Percentiles rank a stretch among this genome's conserved stretches.
phyloP scores from a whole-genome alignment of 139 green algal species.

The Chlamydomonas sphaeroides region DNA sequence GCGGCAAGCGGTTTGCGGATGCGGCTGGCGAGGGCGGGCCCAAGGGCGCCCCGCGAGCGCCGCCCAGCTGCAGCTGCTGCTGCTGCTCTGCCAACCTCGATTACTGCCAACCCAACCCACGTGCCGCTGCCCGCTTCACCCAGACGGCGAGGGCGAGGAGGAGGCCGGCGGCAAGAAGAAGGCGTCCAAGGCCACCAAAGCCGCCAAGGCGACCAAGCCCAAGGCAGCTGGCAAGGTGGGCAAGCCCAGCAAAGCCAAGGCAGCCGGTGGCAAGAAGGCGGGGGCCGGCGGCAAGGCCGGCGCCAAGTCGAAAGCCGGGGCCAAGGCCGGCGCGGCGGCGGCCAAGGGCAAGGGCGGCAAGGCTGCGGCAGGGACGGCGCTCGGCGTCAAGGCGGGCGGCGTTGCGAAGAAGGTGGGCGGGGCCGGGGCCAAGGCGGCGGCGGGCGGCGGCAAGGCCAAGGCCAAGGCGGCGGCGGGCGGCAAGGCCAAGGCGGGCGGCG shows the following conservation, averaged over 20 bases:
- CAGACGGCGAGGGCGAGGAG: not conserved
- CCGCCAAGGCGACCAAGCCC: slow-evolving; percentile 18
- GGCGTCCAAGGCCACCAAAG: not conserved
- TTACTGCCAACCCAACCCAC: too few relatives aligned
- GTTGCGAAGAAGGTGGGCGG: slow-evolving; percentile 6
- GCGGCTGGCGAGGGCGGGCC: too few relatives aligned
- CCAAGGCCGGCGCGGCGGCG: not conserved
- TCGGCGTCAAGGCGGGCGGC: not conserved
- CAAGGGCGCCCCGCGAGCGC: too few relatives aligned
- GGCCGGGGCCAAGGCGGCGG: not conserved
- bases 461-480: not conserved
- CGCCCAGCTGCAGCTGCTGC: not conserved
- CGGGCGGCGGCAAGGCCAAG: not conserved
- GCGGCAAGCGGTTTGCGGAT: not conserved
- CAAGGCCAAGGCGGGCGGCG: not conserved
- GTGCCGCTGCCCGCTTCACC: too few relatives aligned
- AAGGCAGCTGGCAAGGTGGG: not conserved
- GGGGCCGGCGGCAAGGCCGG: not conserved
- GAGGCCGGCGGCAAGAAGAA: not conserved
- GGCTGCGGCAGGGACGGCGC: too few relatives aligned
- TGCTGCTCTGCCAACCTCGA: too few relatives aligned
- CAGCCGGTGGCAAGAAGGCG: not conserved
- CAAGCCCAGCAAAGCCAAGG: not conserved
- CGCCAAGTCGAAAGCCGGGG: not conserved
- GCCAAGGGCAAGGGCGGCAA: not conserved